Conservation (phyloP, 2,329 filamentous ascomycete genomes). For the Penicillium brasilianum region DNA sequence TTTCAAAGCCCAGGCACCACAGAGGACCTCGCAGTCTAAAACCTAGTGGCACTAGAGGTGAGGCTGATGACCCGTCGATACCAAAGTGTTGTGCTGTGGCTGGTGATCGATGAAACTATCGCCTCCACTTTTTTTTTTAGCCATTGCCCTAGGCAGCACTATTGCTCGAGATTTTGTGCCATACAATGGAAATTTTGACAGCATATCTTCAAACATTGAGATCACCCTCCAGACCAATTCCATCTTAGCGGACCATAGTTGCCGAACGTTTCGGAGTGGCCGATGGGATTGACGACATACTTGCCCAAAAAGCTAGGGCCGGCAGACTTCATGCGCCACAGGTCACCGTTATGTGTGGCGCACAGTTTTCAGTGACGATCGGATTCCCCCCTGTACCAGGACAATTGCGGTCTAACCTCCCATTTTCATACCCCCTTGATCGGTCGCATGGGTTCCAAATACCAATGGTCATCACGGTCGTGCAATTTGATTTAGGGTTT, state of each 20-base stretch:
- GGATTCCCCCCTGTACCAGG: conserved; percentile 14
- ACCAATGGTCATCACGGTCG: not conserved
- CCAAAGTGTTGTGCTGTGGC: conserved; percentile 14
- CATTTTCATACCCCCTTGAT: conserved; percentile 7
- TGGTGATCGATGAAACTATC: conserved; percentile 14
- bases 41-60: conserved; percentile 1
- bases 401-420: conserved; percentile 21
- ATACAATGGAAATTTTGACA: not conserved
- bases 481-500: not conserved
- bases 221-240: not conserved
- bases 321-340: conserved; percentile 25
- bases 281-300: conserved; percentile 17
- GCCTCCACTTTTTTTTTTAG: not conserved
- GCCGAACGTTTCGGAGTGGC: conserved; percentile 19
- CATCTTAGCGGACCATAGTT: not conserved
- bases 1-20: conserved; percentile 4
- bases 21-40: conserved; percentile 5
- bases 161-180: conserved; percentile 1
- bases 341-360: conserved; percentile 30
- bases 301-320: conserved; percentile 12
- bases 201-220: not conserved
- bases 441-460: not conserved
- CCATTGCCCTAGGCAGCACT: conserved; percentile 18
- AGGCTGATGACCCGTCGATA: conserved; percentile 19
- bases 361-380: conserved; percentile 12